Conservation (phyloP, 2,329 filamentous ascomycete species). For the Keithomyces neogunnii region DNA sequence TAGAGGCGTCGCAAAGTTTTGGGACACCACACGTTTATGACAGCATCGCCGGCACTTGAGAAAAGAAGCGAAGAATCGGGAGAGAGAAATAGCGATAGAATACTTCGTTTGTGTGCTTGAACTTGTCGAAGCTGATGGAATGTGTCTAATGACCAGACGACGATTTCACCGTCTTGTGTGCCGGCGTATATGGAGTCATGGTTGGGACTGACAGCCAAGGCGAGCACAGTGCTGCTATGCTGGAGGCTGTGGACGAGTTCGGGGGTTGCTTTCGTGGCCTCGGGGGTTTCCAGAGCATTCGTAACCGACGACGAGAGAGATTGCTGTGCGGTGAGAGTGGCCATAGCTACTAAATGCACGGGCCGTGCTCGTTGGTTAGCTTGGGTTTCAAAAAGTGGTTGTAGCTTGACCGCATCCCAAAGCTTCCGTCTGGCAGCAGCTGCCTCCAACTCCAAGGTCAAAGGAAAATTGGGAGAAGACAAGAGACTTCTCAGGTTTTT, state of each 20-base stretch:
- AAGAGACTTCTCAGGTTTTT: neutral
- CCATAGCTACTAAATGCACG: neutral
- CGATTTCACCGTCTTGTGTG: constrained; percentile 86
- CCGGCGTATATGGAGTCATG: constrained; percentile 81
- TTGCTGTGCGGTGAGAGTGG: neutral
- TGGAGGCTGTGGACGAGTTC: constrained; percentile 65
- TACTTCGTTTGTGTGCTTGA: constrained; percentile 84
- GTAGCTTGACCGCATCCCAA: neutral
- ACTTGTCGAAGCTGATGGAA: constrained; percentile 74
- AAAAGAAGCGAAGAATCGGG: constrained; percentile 70
- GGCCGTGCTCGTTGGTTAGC: constrained; percentile 3
- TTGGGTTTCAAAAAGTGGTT: neutral
- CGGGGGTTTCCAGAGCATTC: constrained; percentile 10
- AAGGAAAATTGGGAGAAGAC: neutral
- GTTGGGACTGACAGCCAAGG: constrained; percentile 70
- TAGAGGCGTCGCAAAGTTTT: constrained; percentile 67
- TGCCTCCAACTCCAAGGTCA: neutral
- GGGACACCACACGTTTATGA: constrained; percentile 91
- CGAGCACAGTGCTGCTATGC: constrained; percentile 72
- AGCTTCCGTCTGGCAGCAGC: neutral
- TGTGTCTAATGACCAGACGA: constrained; percentile 82
- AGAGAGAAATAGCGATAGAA: constrained; percentile 77
- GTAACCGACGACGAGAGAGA: constrained; percentile 8
- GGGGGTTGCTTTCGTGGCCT: constrained; percentile 30
- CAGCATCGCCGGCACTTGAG: constrained; percentile 86